phyloP scores from a whole-genome alignment of 805 yeast species.

The Monosporozyma yasuniensis region DNA sequence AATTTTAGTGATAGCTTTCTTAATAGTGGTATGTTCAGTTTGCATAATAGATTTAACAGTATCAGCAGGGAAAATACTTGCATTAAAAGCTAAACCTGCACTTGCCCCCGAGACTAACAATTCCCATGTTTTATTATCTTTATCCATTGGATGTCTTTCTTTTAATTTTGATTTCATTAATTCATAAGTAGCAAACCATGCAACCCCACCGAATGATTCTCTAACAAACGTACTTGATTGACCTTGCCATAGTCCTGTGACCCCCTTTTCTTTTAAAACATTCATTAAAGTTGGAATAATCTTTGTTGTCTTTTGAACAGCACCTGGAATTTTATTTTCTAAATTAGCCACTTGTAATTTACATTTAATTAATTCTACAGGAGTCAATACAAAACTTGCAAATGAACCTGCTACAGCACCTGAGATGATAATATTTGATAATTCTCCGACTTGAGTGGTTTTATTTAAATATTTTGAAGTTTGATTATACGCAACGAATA shows the following conservation, averaged over 20 bases:
- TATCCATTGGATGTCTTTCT: conserved; percentile 16
- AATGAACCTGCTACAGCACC: conserved; percentile 80
- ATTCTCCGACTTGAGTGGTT: conserved; percentile 6
- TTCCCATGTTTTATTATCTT: conserved; percentile 39
- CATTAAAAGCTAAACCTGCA: conserved; percentile 78
- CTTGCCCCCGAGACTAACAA: conserved; percentile 69
- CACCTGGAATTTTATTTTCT: conserved; percentile 21
- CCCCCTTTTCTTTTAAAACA: conserved; percentile 45
- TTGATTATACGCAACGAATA: conserved; percentile 58
- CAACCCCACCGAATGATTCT: conserved; percentile 83
- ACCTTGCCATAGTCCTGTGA: conserved; percentile 79
- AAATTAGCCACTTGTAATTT: conserved; percentile 59
- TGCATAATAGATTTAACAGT: conserved; percentile 85
- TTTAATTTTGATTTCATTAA: conserved; percentile 33
- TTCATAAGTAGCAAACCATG: conserved; percentile 92
- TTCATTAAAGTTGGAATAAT: conserved; percentile 33
- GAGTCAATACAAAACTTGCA: conserved; percentile 79
- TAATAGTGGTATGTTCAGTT: conserved; percentile 29
- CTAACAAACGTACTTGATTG: conserved; percentile 71
- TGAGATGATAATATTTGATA: conserved; percentile 42
- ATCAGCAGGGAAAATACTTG: conserved; percentile 80
- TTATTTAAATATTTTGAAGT: conserved; percentile 34
- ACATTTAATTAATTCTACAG: conserved; percentile 87
- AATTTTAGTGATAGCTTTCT: conserved; percentile 35
- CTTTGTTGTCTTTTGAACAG: conserved; percentile 13